These are phyloP conservation scores for Globisporangium viniferum DNA, from an alignment of 352 stramenopile species.

Conservation along the genomic window DNA sequence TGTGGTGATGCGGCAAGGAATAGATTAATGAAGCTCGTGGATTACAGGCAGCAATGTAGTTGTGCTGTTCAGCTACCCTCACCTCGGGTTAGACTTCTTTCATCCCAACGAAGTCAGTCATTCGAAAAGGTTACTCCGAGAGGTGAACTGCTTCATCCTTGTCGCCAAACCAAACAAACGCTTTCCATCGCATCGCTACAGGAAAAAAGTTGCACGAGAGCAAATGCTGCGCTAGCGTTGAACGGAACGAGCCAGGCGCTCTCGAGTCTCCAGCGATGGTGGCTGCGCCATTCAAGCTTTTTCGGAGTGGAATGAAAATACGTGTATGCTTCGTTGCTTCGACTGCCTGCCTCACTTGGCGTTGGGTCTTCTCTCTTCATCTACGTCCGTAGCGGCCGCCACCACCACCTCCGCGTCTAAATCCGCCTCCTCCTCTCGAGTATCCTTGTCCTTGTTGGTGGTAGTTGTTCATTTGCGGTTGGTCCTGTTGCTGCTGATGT, in stretches of 20 bases:
- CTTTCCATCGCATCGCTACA: neutral
- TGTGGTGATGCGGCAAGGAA: neutral
- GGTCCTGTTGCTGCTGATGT: conserved; percentile 1
- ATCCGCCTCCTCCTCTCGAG: conserved; percentile 18
- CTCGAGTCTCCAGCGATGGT: neutral
- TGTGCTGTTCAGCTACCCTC: neutral
- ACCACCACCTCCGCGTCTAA: conserved; percentile 21
- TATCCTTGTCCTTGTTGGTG: conserved; percentile 20
- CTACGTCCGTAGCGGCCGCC: conserved; percentile 26
- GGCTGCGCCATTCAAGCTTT: neutral
- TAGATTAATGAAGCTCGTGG: neutral
- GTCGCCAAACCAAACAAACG: no score
- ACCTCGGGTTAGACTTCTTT: neutral
- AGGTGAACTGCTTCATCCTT: neutral
- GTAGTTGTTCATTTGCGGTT: conserved; percentile 4
- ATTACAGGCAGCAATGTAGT: no score
- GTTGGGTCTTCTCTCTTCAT: conserved; percentile 12
- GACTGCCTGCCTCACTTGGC: neutral
- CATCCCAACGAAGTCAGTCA: neutral
- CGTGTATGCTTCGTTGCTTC: conserved; percentile 4
- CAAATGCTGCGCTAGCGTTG: neutral
- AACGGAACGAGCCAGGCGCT: neutral
- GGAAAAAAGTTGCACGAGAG: neutral
- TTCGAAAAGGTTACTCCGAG: neutral
- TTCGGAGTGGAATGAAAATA: neutral